These are phyloP conservation scores for Micractinium sp. DNA, from an alignment of 139 green algal species.

Conservation along the genomic window DNA sequence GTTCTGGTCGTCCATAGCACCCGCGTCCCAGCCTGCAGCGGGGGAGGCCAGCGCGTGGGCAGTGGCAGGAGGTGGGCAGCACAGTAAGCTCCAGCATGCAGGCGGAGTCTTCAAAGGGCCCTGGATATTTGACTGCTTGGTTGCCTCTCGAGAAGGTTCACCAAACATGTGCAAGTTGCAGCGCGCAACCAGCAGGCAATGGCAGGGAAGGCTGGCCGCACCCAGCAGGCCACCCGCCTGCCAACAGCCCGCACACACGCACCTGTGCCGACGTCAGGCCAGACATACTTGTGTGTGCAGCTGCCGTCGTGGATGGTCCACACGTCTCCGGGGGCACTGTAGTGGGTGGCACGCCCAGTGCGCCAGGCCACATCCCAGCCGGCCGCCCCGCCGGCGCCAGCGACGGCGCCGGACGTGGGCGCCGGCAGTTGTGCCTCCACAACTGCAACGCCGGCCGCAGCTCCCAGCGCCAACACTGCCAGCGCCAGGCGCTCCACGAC, in stretches of 20 bases:
- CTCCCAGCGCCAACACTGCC: neutral
- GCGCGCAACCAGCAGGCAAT: neutral
- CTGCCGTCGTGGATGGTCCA: conserved; percentile 42
- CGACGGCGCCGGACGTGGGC: too few relatives aligned
- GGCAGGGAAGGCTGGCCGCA: too few relatives aligned
- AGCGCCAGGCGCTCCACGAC: neutral
- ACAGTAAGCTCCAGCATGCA: neutral
- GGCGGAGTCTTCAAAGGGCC: neutral
- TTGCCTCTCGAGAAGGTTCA: neutral
- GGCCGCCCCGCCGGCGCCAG: neutral
- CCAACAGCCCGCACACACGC: neutral
- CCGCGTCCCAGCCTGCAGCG: conserved; percentile 40
- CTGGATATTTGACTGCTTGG: too few relatives aligned
- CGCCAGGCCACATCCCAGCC: neutral
- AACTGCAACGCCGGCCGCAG: neutral
- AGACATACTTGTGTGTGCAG: conserved; percentile 43
- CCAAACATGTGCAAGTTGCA: neutral
- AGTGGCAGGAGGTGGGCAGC: neutral
- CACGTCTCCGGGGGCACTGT: conserved; percentile 36
- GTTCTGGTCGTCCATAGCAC: conserved; percentile 34
- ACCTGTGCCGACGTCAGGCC: conserved; percentile 41
- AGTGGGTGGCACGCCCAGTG: conserved; percentile 36
- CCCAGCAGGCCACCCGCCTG: neutral
- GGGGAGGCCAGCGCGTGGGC: neutral
- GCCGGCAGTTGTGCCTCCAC: too few relatives aligned